A percentile compares a stretch with the other conserved stretches of the same genome.
Evolutionary conservation across 768 basidiomycete species (phyloP).

Genomic region (Leucosporidium creatinivorum): DNA sequence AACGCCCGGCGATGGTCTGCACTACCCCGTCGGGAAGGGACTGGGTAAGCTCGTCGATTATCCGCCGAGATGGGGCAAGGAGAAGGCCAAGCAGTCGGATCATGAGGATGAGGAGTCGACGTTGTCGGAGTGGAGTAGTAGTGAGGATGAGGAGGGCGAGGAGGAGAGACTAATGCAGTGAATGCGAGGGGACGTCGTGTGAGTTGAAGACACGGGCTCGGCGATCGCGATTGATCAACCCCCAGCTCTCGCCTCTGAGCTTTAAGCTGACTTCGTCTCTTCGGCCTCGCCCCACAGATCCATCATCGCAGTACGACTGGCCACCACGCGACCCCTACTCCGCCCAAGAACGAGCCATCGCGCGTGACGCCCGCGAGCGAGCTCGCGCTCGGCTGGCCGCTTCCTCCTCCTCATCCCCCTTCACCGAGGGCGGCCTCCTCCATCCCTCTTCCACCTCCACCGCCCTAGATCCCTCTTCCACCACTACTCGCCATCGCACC

Average conservation of each 20-base stretch:
- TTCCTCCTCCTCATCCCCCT: background rate
- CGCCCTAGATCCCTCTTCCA: slow-evolving; percentile 12
- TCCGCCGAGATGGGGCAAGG: slow-evolving; percentile 11
- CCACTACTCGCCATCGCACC: slow-evolving; percentile 28
- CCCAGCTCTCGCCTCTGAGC: background rate
- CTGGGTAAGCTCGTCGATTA: slow-evolving; percentile 21
- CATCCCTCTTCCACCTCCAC: slow-evolving; percentile 13
- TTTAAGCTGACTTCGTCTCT: background rate
- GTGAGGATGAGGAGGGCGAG: slow-evolving; percentile 58
- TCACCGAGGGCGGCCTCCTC: slow-evolving; percentile 26
- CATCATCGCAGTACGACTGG: slow-evolving; percentile 29
- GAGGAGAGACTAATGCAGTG: slow-evolving; percentile 61
- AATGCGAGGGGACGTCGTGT: slow-evolving; percentile 43
- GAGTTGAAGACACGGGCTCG: background rate
- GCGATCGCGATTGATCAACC: background rate
- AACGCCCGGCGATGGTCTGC: slow-evolving; percentile 59
- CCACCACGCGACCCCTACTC: slow-evolving; percentile 33
- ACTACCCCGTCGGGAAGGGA: slow-evolving; percentile 60
- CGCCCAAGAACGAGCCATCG: background rate
- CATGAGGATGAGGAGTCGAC: slow-evolving; percentile 28
- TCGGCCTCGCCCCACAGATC: slow-evolving; percentile 1
- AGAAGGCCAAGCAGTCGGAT: slow-evolving; percentile 38
- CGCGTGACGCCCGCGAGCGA: background rate
- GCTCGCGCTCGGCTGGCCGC: background rate
- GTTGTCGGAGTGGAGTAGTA: background rate